A percentile compares a stretch with the other conserved stretches of the same genome.
Evolutionary conservation across 169 alveolate species (phyloP).

Genomic region (Eimeria falciformis): DNA sequence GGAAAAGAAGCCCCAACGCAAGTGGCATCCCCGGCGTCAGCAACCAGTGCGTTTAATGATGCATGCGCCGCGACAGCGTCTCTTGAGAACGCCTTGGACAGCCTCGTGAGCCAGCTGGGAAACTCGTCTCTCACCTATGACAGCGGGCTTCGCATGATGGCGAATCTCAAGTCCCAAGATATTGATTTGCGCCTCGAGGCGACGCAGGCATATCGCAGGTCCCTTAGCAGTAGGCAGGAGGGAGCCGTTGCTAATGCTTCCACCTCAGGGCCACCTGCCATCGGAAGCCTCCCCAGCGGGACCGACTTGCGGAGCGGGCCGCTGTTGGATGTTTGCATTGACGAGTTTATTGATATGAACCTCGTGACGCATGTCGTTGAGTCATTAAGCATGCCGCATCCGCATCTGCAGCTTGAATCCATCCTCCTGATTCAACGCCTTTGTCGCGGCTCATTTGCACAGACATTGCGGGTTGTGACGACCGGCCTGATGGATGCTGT

Average conservation of each 20-base stretch:
- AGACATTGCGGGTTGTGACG: slow-evolving; percentile 74
- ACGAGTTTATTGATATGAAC: slow-evolving; percentile 64
- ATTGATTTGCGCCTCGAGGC: slow-evolving; percentile 77
- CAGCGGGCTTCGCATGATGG: slow-evolving; percentile 73
- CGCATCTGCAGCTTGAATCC: slow-evolving; percentile 76
- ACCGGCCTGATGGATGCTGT: slow-evolving; percentile 62
- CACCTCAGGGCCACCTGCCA: not conserved
- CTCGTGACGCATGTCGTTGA: slow-evolving; percentile 73
- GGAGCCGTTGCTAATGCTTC: slow-evolving; percentile 42
- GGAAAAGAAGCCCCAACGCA: slow-evolving; percentile 66
- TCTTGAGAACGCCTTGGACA: slow-evolving; percentile 77
- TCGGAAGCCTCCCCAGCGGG: slow-evolving; percentile 30
- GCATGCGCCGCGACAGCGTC: slow-evolving; percentile 73
- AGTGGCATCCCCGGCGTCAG: slow-evolving; percentile 59
- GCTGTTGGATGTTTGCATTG: slow-evolving; percentile 73
- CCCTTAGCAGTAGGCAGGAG: slow-evolving; percentile 75
- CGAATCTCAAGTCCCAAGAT: slow-evolving; percentile 61
- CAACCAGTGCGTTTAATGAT: slow-evolving; percentile 56
- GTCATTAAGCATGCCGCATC: slow-evolving; percentile 77
- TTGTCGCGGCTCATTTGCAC: slow-evolving; percentile 75
- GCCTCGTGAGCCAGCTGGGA: slow-evolving; percentile 75
- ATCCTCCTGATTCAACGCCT: slow-evolving; percentile 76
- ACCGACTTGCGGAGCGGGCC: slow-evolving; percentile 71
- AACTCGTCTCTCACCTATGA: slow-evolving; percentile 74
- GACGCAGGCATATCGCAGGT: slow-evolving; percentile 78